These are phyloP conservation scores for Teunomyces gatunensis DNA, from an alignment of 805 yeast genomes.

Conservation along the genomic window DNA sequence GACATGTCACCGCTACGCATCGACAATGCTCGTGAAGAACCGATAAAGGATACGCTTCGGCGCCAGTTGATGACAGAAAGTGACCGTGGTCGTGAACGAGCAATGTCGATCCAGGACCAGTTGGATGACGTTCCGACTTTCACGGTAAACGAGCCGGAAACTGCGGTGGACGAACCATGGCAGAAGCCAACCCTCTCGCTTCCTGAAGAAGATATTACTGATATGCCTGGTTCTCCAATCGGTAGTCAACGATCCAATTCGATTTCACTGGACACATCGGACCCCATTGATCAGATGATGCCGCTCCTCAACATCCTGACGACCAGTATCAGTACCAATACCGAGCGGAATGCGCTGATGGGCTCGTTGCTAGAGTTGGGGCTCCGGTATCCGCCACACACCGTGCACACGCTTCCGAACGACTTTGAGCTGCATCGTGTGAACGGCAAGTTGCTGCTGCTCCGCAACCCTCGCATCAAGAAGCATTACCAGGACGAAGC, in stretches of 20 bases:
- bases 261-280: constrained; percentile 1
- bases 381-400: constrained; percentile 1
- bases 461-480: constrained; percentile 28
- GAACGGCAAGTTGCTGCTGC: constrained; percentile 15
- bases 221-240: constrained; percentile 14
- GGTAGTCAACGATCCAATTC: constrained; percentile 2
- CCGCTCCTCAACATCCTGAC: constrained; percentile 29
- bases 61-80: constrained; percentile 10
- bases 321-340: constrained; percentile 14
- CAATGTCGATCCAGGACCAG: too few relatives aligned
- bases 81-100: not conserved
- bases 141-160: too few relatives aligned
- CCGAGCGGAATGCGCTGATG: constrained; percentile 1
- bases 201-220: constrained; percentile 16
- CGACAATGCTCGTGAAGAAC: constrained; percentile 13
- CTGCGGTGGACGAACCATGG: not conserved
- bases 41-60: constrained; percentile 15
- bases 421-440: constrained; percentile 7
- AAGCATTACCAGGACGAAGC: constrained; percentile 23
- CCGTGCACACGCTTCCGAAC: not conserved
- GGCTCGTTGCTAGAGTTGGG: constrained; percentile 2
- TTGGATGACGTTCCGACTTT: too few relatives aligned
- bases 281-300: constrained; percentile 23
- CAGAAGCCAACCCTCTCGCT: not conserved
- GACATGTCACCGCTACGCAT: constrained; percentile 24